A percentile compares a stretch with the other conserved stretches of the same genome.
phyloP scores from a whole-genome alignment of 768 basidiomycete genomes.

The Kwoniella dendrophila region DNA sequence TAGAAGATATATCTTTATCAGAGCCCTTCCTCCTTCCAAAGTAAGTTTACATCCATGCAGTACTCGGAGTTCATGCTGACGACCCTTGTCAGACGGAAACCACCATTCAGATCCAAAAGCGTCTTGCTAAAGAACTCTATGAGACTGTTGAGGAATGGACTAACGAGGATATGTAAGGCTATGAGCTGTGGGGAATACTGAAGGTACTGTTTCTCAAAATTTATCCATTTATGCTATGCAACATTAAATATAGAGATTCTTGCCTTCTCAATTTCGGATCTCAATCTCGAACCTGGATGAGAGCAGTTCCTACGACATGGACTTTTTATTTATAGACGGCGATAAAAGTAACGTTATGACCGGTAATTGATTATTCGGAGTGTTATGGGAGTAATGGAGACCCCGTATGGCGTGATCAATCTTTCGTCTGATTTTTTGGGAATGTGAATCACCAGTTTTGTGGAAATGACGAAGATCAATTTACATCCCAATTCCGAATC shows the following conservation, averaged over 20 bases:
- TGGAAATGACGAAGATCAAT: background rate
- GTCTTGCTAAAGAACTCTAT: slow-evolving; percentile 81
- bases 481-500: background rate
- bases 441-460: background rate
- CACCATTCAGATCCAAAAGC: slow-evolving; percentile 69
- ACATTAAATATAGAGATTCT: too few relatives aligned
- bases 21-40: slow-evolving; percentile 44
- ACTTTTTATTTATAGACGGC: background rate
- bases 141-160: slow-evolving; percentile 52
- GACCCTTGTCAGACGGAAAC: slow-evolving; percentile 61
- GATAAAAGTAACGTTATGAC: background rate
- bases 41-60: slow-evolving; percentile 21
- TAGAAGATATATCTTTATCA: slow-evolving; percentile 52
- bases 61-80: background rate
- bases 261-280: too few relatives aligned
- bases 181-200: too few relatives aligned
- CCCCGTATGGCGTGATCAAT: slow-evolving; percentile 16
- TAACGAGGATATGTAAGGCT: slow-evolving; percentile 9
- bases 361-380: background rate
- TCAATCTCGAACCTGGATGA: too few relatives aligned
- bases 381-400: background rate
- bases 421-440: slow-evolving; percentile 4
- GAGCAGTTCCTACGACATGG: too few relatives aligned
- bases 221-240: too few relatives aligned
- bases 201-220: too few relatives aligned